Base-by-base conservation (phyloP, 2,329 filamentous ascomycete species). In the Talaromyces piceae region DNA sequence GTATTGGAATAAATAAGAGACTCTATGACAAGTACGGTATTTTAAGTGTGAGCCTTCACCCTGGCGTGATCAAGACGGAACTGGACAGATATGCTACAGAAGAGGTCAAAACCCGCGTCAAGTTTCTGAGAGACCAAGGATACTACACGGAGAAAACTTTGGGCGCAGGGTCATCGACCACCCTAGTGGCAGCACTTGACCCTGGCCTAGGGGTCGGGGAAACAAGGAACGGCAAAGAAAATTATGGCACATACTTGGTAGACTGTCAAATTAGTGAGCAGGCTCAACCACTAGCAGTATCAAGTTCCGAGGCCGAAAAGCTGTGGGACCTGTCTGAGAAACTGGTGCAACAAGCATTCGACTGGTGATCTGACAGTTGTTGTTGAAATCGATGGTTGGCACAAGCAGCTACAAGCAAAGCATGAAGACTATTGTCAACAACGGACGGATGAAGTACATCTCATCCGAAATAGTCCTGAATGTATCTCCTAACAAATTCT, bases 271-370 rank as follows among this genome's bases (percentile, higher is more conserved):
- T 60, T 11, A 61, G 51, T 2, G 65, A 70, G 8, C 60, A 63
- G 0, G 68, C 68, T 5, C 59, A 56, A 28, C 52, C 58, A 6
- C 61, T 59, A 56, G 59, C 58, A 13, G 60, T 54, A 4, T 58
- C 56, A 28, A 56, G 47, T n/a, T 46, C 61, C 30, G 61, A 64
- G n/a, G 72, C 69, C 1, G 69, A 73, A 31, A 68, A 64, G 47
- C 53, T 77, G 28, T 78, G 74, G 73, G 66, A 67, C 47, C 55
- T 76, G 41, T 76, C 72, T 43, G 74, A 77, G 58, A 62, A 69
- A 47, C 56, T 75, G 20, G 69, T 74, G 3, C 66, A 65, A 1
- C 60, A 70, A 48, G 61, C 65, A 30, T 74, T 74, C 25, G 28
- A 47, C 22, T 22, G 43, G 18, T 61, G 61, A n/a, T n/a, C n/a